phyloP scores from a whole-genome alignment of 78 protist species.

The Acrasis kona region DNA sequence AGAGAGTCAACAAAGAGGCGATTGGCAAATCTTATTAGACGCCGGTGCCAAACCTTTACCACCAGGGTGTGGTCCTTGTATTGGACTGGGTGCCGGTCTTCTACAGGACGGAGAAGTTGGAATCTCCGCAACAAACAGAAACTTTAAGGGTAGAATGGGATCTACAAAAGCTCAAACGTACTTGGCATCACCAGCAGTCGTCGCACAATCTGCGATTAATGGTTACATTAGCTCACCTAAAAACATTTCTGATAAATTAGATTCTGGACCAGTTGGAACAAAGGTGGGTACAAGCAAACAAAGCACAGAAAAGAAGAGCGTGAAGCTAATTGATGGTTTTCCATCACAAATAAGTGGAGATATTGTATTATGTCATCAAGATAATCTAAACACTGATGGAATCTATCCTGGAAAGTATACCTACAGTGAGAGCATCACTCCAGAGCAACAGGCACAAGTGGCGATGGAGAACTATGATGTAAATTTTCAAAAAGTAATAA shows the following conservation, averaged over 20 bases:
- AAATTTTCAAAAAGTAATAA: background rate
- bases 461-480: constrained; percentile 67
- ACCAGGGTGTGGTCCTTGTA: constrained; percentile 67
- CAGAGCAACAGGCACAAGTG: constrained; percentile 41
- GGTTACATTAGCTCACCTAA: constrained; percentile 31
- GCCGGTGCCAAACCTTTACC: constrained; percentile 55
- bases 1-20: constrained; percentile 20
- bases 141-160: constrained; percentile 70
- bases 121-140: constrained; percentile 64
- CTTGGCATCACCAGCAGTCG: constrained; percentile 65
- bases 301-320: background rate
- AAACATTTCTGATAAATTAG: background rate
- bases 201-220: constrained; percentile 43
- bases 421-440: constrained; percentile 37
- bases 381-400: constrained; percentile 66
- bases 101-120: constrained; percentile 65
- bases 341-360: constrained; percentile 2
- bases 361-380: constrained; percentile 29
- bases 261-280: background rate
- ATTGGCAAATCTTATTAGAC: constrained; percentile 39
- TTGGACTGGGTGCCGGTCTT: constrained; percentile 56
- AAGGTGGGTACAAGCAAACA: background rate
- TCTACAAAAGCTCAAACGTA: constrained; percentile 26
- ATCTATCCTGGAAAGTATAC: constrained; percentile 54
- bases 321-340: constrained; percentile 9